Conservation (phyloP, 495 filamentous ascomycete species). For the Amphirosellinia nigrospora region DNA sequence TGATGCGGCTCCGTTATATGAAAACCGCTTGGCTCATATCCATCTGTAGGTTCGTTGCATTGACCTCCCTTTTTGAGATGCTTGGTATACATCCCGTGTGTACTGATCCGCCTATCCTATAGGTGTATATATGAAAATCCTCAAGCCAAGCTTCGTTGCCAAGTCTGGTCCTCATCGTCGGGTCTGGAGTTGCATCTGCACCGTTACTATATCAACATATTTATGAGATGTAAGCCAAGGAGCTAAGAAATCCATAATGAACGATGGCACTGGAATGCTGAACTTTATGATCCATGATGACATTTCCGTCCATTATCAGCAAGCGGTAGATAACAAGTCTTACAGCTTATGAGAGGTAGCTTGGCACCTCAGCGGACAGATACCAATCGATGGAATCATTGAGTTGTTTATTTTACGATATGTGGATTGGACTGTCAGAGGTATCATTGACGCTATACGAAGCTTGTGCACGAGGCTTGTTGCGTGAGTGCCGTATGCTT, state of each 20-base stretch:
- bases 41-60: conserved; percentile 17
- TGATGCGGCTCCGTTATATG: conserved; percentile 14
- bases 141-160: conserved; percentile 23
- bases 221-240: not conserved
- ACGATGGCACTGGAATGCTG: not conserved
- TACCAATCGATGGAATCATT: not conserved
- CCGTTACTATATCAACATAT: conserved; percentile 5
- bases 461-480: not conserved
- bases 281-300: not conserved
- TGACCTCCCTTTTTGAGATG: conserved; percentile 15
- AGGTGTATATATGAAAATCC: conserved; percentile 8
- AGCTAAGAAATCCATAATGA: not conserved
- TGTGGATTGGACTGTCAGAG: not conserved
- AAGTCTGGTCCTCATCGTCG: conserved; percentile 19
- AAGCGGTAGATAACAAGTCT: conserved; percentile 8
- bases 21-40: conserved; percentile 24
- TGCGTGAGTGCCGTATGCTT: conserved; percentile 13
- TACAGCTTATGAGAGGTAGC: not conserved
- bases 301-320: conserved; percentile 12
- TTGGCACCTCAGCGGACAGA: not conserved
- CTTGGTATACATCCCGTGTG: not conserved
- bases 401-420: not conserved
- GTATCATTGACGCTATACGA: conserved; percentile 18
- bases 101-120: conserved; percentile 5
- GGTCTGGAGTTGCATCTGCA: conserved; percentile 11